Base-by-base conservation (phyloP, 2,329 filamentous ascomycete species). In the Chalara sp. region DNA sequence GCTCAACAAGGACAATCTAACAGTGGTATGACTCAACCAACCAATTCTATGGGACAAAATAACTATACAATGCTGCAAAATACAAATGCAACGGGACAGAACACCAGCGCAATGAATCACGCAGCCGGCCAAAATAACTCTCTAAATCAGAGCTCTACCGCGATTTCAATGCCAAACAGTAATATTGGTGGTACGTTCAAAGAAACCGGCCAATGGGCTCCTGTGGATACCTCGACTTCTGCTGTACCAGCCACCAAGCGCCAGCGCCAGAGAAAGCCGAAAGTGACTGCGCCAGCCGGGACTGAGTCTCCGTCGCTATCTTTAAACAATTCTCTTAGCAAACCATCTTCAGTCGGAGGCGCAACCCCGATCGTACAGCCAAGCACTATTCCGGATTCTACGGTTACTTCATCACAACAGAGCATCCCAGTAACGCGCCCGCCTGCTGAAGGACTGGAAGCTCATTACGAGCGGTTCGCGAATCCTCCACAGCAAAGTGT, bases 191-290 rank as follows among this genome's bases (percentile, higher is more conserved):
- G 49, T 8, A 49, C 57, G 8, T 41, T 52, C 11, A 62, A 63
- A 44, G 58, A 62, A 46, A 49, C 31, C 47, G 49, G 58, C 32
- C 63, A 65, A 51, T 65, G 63, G 57, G 53, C 54, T 43, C 46
- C 59, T 32, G 57, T 62, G 7, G 61, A 61, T 21, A 54, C 51
- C 32, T 50, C 53, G 40, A 56, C 58, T 11, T 51, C 58, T 11
- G 52, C 58, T 35, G 52, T 60, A 1, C 67, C 69, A 10, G 58
- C 65, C 40, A 53, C 68, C 2, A 73, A 73, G 52, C 63, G 68
- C 32, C 67, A 66, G 49, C 65, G 70, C 32, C 68, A 69, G 49
- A 62, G 68, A 10, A 72, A 70, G 50, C 61, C 60, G 13, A 69
- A 65, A 44, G 65, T 60, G 28, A 69, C 65, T 44, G 65, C 66